Conservation (phyloP, 2,329 filamentous ascomycete genomes). For the Aspergillus hortae region DNA sequence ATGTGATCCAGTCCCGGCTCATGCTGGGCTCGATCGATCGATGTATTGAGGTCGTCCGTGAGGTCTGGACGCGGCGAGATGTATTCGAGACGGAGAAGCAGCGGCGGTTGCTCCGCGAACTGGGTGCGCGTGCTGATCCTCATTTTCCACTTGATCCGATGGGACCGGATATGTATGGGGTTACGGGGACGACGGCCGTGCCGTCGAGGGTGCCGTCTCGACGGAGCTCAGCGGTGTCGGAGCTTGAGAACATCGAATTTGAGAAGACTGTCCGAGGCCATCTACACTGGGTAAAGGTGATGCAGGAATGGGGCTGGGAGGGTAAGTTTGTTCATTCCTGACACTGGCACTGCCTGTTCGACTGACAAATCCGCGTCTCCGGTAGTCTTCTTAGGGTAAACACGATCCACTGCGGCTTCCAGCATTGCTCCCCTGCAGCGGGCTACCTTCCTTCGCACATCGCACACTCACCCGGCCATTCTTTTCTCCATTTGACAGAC, state of each 20-base stretch:
- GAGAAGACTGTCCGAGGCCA: constrained; percentile 63
- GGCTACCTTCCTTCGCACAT: not conserved
- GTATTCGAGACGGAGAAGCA: constrained; percentile 44
- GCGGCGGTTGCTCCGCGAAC: constrained; percentile 26
- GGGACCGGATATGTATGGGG: constrained; percentile 11
- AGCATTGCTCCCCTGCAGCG: not conserved
- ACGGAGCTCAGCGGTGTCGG: constrained; percentile 28
- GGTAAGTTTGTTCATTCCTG: constrained; percentile 45
- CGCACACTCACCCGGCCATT: not conserved
- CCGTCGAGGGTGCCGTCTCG: constrained; percentile 16
- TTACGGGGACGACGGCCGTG: not conserved
- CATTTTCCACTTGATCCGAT: constrained; percentile 10
- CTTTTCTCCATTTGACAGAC: not conserved
- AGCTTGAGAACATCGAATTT: constrained; percentile 48
- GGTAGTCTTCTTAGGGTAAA: constrained; percentile 40
- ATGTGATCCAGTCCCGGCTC: constrained; percentile 57
- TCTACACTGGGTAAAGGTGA: constrained; percentile 67
- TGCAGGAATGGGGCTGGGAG: constrained; percentile 72
- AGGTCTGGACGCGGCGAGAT: constrained; percentile 65
- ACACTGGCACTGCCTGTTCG: not conserved
- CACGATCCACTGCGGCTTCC: too few relatives aligned
- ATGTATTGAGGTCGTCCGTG: constrained; percentile 61
- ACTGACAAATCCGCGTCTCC: not conserved
- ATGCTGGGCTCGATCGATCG: constrained; percentile 66
- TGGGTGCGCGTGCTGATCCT: constrained; percentile 14